Conservation (phyloP, 148 eudicot genomes). For the Polygonum aviculare region DNA sequence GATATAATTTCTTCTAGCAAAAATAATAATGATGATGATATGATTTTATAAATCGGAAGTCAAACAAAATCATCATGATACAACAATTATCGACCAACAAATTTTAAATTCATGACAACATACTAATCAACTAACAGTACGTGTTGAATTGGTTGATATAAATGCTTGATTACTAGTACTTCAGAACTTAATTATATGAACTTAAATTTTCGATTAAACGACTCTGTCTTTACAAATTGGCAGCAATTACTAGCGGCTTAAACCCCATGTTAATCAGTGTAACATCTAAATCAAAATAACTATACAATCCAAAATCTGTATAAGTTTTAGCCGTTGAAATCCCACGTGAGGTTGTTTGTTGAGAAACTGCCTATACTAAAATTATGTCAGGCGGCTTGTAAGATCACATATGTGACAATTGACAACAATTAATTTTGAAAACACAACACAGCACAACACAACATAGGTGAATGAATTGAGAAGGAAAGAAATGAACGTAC, state of each 20-base stretch:
- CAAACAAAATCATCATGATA: background rate
- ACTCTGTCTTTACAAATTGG: no score
- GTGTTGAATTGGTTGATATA: background rate
- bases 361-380: no score
- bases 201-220: no score
- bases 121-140: background rate
- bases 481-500: constrained; percentile 17
- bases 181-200: background rate
- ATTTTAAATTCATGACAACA: background rate
- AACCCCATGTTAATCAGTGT: no score
- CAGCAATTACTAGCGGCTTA: no score
- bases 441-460: background rate
- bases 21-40: background rate
- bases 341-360: background rate
- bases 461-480: background rate
- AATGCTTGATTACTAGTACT: background rate
- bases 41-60: background rate
- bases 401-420: no score
- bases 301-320: no score
- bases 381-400: no score
- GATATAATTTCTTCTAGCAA: background rate
- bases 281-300: no score
- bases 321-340: background rate
- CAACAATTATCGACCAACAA: background rate
- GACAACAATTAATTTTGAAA: background rate